Evolutionary conservation across 805 yeast species (phyloP).

Genomic region (Candida adriatica): DNA sequence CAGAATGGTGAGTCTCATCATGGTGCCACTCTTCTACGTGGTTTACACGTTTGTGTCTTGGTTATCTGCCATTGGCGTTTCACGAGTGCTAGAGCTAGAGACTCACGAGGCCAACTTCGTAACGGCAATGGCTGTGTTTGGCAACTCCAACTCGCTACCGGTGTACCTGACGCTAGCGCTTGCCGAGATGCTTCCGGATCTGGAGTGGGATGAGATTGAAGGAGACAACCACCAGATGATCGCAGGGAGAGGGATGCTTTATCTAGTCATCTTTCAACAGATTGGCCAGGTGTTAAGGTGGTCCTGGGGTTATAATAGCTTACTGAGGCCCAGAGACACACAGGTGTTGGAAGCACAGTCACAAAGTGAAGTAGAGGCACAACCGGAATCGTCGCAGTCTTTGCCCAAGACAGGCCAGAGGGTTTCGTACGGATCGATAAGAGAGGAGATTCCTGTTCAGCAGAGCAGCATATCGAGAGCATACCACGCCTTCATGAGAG

Average conservation of each 20-base stretch:
- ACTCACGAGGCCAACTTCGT: slow-evolving; percentile 82
- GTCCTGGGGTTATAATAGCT: slow-evolving; percentile 81
- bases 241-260: slow-evolving; percentile 72
- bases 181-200: slow-evolving; percentile 66
- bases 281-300: slow-evolving; percentile 77
- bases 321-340: slow-evolving; percentile 42
- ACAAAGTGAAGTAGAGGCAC: too few species aligned
- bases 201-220: slow-evolving; percentile 67
- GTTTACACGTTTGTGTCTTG: slow-evolving; percentile 74
- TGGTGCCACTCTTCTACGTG: slow-evolving; percentile 80
- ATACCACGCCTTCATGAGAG: slow-evolving; percentile 13
- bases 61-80: slow-evolving; percentile 49
- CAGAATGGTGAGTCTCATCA: slow-evolving; percentile 70
- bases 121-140: slow-evolving; percentile 95
- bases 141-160: slow-evolving; percentile 91
- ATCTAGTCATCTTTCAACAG: slow-evolving; percentile 71
- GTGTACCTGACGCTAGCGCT: slow-evolving; percentile 81
- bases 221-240: slow-evolving; percentile 62
- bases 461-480: background rate
- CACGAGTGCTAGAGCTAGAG: slow-evolving; percentile 50
- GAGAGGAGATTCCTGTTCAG: background rate
- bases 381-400: too few species aligned
- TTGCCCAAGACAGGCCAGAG: background rate
- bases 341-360: slow-evolving; percentile 4
- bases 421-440: background rate